Conservation (phyloP, 306 rosid species). For the Urtica urens region DNA sequence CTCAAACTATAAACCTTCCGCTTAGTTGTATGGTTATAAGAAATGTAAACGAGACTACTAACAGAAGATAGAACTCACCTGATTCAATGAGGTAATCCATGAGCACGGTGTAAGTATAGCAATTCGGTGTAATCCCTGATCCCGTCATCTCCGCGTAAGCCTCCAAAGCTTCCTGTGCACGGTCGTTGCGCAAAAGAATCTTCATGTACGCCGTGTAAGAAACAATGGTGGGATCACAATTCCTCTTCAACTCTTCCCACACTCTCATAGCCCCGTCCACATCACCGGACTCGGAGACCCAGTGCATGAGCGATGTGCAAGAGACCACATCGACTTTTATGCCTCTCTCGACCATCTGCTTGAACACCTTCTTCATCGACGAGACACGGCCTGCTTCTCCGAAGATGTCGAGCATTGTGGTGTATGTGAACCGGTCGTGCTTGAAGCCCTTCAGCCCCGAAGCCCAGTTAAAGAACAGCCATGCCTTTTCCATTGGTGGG, state of each 20-base stretch:
- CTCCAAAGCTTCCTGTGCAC: conserved; percentile 44
- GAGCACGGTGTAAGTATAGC: conserved; percentile 60
- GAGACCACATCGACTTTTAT: conserved; percentile 54
- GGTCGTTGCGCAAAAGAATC: conserved; percentile 35
- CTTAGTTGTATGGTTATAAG: too few relatives aligned
- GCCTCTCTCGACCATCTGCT: conserved; percentile 58
- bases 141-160: conserved; percentile 63
- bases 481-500: conserved; percentile 83
- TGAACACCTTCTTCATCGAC: conserved; percentile 63
- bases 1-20: too few relatives aligned
- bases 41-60: too few relatives aligned
- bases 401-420: conserved; percentile 75
- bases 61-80: conserved; percentile 33
- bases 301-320: conserved; percentile 77
- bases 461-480: conserved; percentile 83
- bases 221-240: conserved; percentile 48
- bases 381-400: conserved; percentile 85
- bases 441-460: conserved; percentile 39
- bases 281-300: conserved; percentile 55
- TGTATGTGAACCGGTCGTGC: conserved; percentile 75
- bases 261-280: conserved; percentile 46
- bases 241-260: conserved; percentile 68
- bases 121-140: conserved; percentile 46
- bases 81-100: conserved; percentile 60
- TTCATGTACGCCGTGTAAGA: conserved; percentile 73